Conservation (phyloP, 176 grass and related monocot genomes). For the Hordeum marinum region DNA sequence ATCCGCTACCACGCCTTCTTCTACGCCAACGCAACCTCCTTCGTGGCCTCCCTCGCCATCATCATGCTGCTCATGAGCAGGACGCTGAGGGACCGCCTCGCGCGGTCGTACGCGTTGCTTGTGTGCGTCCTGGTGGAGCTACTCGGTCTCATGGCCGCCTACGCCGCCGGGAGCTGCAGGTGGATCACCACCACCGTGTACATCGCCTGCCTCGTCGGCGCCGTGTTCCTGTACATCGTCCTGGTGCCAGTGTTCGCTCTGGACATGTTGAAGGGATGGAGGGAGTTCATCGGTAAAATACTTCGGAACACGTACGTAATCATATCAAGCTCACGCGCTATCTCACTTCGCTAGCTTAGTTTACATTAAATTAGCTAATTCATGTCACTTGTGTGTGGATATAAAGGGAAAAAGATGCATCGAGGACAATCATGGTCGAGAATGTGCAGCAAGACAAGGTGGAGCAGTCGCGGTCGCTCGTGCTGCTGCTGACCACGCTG, state of each 20-base stretch:
- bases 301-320: too few relatives aligned
- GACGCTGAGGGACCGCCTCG: neutral
- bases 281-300: too few relatives aligned
- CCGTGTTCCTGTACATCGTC: neutral
- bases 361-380: too few relatives aligned
- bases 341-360: too few relatives aligned
- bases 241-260: neutral
- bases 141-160: neutral
- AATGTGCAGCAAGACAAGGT: neutral
- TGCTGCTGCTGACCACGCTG: conserved; percentile 20
- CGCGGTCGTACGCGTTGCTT: neutral
- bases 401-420: neutral
- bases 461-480: neutral
- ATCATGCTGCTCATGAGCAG: conserved; percentile 18
- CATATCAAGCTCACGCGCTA: too few relatives aligned
- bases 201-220: neutral
- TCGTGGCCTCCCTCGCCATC: conserved; percentile 22
- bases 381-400: too few relatives aligned
- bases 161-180: neutral
- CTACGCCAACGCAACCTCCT: conserved; percentile 18
- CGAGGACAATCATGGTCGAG: neutral
- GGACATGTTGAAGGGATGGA: neutral
- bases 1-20: conserved; percentile 24
- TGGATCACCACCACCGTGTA: neutral
- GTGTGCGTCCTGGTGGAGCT: neutral